Conservation (phyloP, 148 eudicot species). For the Rhododendron williamsianum region DNA sequence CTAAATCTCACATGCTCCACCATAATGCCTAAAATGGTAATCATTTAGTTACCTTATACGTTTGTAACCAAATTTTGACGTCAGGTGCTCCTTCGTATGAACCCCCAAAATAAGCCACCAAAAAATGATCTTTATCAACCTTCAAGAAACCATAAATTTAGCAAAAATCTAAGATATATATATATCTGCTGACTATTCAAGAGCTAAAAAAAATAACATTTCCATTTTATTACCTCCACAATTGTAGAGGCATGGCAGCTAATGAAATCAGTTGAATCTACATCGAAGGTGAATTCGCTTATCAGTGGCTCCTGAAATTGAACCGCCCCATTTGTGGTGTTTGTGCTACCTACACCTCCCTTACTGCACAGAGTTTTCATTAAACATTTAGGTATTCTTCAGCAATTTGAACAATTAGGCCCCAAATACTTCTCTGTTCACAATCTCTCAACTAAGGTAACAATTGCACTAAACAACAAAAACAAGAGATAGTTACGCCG, state of each 20-base stretch:
- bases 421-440: background rate
- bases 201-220: background rate
- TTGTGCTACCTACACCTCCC: constrained; percentile 12
- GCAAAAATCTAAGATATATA: background rate
- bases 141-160: constrained; percentile 17
- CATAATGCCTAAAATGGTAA: background rate
- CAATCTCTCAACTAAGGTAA: background rate
- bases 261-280: constrained; percentile 54
- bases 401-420: background rate
- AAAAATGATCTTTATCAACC: constrained; percentile 71
- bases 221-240: constrained; percentile 55
- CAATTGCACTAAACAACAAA: background rate
- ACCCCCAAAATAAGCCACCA: constrained; percentile 96
- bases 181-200: background rate
- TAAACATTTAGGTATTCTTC: background rate
- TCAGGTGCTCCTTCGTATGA: constrained; percentile 82
- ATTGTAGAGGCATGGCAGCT: constrained; percentile 95
- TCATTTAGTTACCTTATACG: constrained; percentile 43
- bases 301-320: constrained; percentile 24
- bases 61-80: constrained; percentile 92
- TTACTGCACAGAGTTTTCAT: constrained; percentile 21
- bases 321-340: constrained; percentile 11
- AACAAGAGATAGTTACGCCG: background rate
- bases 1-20: background rate
- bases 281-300: constrained; percentile 64